Evolutionary conservation across 257 asterid genomes (phyloP).

Genomic region (Solanum sitiens): DNA sequence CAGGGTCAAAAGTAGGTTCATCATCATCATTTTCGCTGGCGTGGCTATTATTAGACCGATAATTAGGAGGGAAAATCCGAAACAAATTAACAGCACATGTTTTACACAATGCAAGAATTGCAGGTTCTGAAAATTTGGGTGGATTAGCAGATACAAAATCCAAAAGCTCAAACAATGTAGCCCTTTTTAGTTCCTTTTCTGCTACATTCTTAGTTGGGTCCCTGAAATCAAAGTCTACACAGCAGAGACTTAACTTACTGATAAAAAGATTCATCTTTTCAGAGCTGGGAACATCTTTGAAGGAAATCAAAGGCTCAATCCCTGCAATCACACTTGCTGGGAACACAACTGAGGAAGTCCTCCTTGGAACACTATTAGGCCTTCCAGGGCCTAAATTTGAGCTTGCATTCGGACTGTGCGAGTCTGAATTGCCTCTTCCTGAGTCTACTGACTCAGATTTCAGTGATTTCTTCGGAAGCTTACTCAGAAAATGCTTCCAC

Average conservation of each 20-base stretch:
- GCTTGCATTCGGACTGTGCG: slow-evolving; percentile 11
- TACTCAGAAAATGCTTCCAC: slow-evolving; percentile 73
- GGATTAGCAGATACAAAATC: slow-evolving; percentile 61
- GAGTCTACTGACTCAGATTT: slow-evolving; percentile 33
- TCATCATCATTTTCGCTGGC: slow-evolving; percentile 51
- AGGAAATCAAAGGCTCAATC: slow-evolving; percentile 76
- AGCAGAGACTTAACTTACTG: slow-evolving; percentile 80
- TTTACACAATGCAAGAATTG: slow-evolving; percentile 62
- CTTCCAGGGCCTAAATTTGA: slow-evolving; percentile 18
- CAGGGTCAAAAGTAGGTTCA: slow-evolving; percentile 70
- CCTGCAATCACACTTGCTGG: slow-evolving; percentile 61
- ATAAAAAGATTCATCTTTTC: slow-evolving; percentile 74
- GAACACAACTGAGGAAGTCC: slow-evolving; percentile 48
- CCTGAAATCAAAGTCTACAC: slow-evolving; percentile 70
- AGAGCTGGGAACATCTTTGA: slow-evolving; percentile 59
- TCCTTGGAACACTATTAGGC: slow-evolving; percentile 20
- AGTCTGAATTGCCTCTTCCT: slow-evolving; percentile 13
- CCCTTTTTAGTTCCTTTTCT: slow-evolving; percentile 64
- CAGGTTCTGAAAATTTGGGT: slow-evolving; percentile 53
- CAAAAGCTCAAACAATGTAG: slow-evolving; percentile 66
- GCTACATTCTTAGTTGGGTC: slow-evolving; percentile 40
- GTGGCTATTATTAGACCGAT: slow-evolving; percentile 12
- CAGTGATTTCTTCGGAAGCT: slow-evolving; percentile 53
- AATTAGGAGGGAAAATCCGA: slow-evolving; percentile 59
- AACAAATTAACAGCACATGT: slow-evolving; percentile 73